These are phyloP conservation scores for Colletotrichum spinosum DNA, from an alignment of 2,329 filamentous ascomycete species.

Conservation along the genomic window DNA sequence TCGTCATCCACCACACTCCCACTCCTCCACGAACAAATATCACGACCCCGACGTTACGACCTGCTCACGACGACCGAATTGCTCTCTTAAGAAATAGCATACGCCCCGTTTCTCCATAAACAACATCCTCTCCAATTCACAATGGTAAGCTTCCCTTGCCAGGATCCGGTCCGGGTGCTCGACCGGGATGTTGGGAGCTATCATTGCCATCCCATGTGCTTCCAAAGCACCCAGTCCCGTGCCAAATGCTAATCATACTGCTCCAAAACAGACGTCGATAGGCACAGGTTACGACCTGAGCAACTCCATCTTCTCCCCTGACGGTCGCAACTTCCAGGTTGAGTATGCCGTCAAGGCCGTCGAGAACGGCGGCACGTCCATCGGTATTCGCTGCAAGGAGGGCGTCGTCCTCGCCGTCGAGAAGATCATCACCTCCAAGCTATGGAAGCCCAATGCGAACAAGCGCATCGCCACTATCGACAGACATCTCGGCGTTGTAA, in stretches of 20 bases:
- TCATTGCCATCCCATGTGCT: constrained; percentile 1
- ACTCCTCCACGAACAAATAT: constrained; percentile 13
- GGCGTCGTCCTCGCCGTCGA: constrained; percentile 96
- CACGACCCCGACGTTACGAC: constrained; percentile 15
- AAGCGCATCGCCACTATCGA: constrained; percentile 97
- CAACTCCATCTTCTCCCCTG: constrained; percentile 99
- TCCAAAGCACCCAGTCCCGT: background rate
- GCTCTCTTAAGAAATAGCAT: background rate
- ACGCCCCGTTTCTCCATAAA: constrained; percentile 6
- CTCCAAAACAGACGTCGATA: constrained; percentile 87
- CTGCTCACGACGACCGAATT: constrained; percentile 3
- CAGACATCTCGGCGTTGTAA: constrained; percentile 91
- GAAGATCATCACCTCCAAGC: constrained; percentile 95
- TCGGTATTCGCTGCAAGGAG: constrained; percentile 97
- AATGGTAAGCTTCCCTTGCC: constrained; percentile 47
- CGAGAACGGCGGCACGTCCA: constrained; percentile 95
- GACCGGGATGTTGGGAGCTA: constrained; percentile 26
- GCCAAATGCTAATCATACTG: constrained; percentile 26
- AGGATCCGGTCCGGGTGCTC: constrained; percentile 36
- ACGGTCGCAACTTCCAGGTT: constrained; percentile 98
- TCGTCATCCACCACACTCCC: constrained; percentile 28
- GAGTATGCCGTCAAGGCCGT: constrained; percentile 99
- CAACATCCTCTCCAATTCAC: constrained; percentile 39
- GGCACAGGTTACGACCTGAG: constrained; percentile 99
- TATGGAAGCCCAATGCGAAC: constrained; percentile 94